Evolutionary conservation across 1,139 yeast species (phyloP).

Genomic region (Yamadazyma aaseri): DNA sequence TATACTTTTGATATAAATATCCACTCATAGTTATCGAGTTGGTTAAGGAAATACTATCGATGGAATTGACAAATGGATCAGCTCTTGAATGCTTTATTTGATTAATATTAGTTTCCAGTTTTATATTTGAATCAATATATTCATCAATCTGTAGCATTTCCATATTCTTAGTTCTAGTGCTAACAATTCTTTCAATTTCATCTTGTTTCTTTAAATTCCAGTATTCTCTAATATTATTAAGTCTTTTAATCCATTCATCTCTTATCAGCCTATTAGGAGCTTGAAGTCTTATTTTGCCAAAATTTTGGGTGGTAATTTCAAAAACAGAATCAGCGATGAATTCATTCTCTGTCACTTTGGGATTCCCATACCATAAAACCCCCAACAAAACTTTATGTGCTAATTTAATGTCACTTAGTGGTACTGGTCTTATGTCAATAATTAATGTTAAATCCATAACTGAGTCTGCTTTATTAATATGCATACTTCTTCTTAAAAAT

Average conservation of each 20-base stretch:
- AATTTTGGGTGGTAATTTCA: slow-evolving; percentile 51
- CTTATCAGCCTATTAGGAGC: slow-evolving; percentile 53
- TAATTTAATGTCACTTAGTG: slow-evolving; percentile 24
- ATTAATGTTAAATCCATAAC: slow-evolving; percentile 60
- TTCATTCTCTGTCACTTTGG: slow-evolving; percentile 25
- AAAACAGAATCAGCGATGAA: slow-evolving; percentile 45
- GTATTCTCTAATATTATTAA: slow-evolving; percentile 47
- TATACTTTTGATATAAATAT: slow-evolving; percentile 61
- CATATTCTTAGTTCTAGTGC: slow-evolving; percentile 47
- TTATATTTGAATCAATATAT: slow-evolving; percentile 55
- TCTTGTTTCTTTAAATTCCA: slow-evolving; percentile 55
- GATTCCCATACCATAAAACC: slow-evolving; percentile 43
- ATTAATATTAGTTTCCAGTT: slow-evolving; percentile 50
- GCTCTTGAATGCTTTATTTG: slow-evolving; percentile 55
- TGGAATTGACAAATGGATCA: slow-evolving; percentile 51
- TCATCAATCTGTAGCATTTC: slow-evolving; percentile 51
- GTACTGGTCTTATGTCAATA: slow-evolving; percentile 29
- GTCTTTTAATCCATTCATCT: slow-evolving; percentile 62
- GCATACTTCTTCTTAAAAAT: slow-evolving; percentile 57
- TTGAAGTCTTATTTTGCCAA: slow-evolving; percentile 49
- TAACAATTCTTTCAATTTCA: slow-evolving; percentile 39
- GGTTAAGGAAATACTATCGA: slow-evolving; percentile 58
- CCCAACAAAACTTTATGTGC: slow-evolving; percentile 39
- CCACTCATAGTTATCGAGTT: slow-evolving; percentile 66
- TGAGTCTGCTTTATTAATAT: slow-evolving; percentile 58